Conservation (phyloP, 495 filamentous ascomycete species). For the Bryoglossum gracile region DNA sequence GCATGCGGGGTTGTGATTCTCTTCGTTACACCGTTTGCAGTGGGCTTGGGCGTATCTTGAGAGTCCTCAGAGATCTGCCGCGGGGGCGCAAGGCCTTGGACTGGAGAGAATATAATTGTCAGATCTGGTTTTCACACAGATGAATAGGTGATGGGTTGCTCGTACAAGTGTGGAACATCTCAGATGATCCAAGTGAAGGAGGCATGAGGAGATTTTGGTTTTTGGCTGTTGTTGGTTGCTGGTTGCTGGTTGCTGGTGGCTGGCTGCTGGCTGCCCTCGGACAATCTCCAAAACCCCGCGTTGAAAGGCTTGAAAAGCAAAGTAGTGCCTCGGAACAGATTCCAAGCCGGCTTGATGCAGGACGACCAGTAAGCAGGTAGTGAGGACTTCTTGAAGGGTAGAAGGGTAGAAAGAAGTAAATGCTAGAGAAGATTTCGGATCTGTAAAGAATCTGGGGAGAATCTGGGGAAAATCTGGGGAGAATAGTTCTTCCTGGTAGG, state of each 20-base stretch:
- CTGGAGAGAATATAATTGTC: constrained; percentile 10
- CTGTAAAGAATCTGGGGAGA: too few species aligned
- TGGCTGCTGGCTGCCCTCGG: not conserved
- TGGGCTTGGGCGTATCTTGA: constrained; percentile 21
- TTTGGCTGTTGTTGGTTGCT: too few species aligned
- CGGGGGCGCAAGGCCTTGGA: constrained; percentile 21
- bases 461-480: too few species aligned
- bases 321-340: too few species aligned
- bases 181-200: constrained; percentile 19
- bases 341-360: too few species aligned
- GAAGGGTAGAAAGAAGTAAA: too few species aligned
- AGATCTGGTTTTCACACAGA: not conserved
- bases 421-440: too few species aligned
- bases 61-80: constrained; percentile 17
- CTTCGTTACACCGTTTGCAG: constrained; percentile 27
- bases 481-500: not conserved
- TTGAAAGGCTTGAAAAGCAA: too few species aligned
- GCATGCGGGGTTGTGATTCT: constrained; percentile 51
- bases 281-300: not conserved
- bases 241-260: not conserved
- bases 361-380: too few species aligned
- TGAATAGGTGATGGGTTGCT: not conserved
- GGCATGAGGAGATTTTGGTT: constrained; percentile 17
- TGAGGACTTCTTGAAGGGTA: too few species aligned
- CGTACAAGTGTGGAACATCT: constrained; percentile 27